Evolutionary conservation across 768 basidiomycete species (phyloP), one percentile per base, ranked within the genome.

Genomic region (Leccinum imitatum): DNA sequence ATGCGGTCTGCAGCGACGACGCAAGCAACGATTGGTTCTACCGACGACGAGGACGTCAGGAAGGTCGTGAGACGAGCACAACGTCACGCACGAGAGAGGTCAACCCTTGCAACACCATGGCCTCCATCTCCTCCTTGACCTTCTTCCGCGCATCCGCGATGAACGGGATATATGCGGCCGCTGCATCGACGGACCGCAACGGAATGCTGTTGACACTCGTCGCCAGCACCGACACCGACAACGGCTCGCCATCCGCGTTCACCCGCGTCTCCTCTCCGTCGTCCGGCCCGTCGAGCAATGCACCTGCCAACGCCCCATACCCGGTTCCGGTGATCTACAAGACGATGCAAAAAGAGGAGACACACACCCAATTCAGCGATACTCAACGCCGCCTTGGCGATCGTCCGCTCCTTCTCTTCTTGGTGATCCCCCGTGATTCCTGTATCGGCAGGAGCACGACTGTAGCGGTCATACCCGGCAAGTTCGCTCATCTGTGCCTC

Each of bases 381-480:
- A 41, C 87, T 95, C 66, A 98, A 77, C n/a, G 95, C 96, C 2
- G 96, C 95, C 73, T 95, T 95, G 2, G 94, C 90, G 67, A 98
- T 87, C 15, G 84, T 84, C 9, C 96, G 81, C 68, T 97, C 95
- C 71, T 87, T 87, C 64, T 93, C 90, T 30, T 92, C 89, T 66
- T 89, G 89, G 35, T 78, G 70, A 30, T 83, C 84, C 58, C 48
- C 62, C 3, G 25, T 54, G 6, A 44, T 11, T 23, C 59, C 55
- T 11, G 6, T 27, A 39, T 25, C 4, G 10, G 44, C 19, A 46
- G 44, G 44, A 19, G n/a, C 3, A 46, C 19, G 44, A 46, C 19
- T 19, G 10, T 44, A 5, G 41, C 9, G n/a, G 9, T 63, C 66
- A 35, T 62, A 48, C n/a, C 59, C 54, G 3, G 54, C 54, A 27